Evolutionary conservation across 805 yeast genomes (phyloP).

Genomic region (Candida dajiaensis): DNA sequence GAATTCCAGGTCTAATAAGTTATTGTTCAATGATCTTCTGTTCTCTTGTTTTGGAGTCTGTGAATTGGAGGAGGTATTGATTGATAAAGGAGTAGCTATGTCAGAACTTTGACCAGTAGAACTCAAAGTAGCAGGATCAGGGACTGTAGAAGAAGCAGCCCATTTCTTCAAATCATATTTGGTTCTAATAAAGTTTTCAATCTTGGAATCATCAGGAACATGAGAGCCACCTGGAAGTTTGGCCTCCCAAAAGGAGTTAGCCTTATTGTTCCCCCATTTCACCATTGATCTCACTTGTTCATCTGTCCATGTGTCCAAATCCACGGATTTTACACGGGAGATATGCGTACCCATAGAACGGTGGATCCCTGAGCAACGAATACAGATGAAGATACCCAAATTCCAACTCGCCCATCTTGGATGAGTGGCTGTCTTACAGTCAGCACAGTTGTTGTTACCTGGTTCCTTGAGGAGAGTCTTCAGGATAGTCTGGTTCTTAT

Average conservation of each 20-base stretch:
- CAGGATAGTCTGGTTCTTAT: constrained; percentile 42
- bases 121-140: constrained; percentile 42
- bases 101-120: background rate
- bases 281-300: constrained; percentile 81
- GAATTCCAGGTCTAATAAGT: constrained; percentile 26
- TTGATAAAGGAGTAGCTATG: background rate
- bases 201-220: constrained; percentile 75
- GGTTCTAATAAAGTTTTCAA: constrained; percentile 85
- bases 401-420: constrained; percentile 99
- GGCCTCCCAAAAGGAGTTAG: constrained; percentile 82
- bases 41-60: constrained; percentile 13
- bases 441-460: constrained; percentile 78
- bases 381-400: constrained; percentile 87
- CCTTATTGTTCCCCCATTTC: constrained; percentile 77
- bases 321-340: constrained; percentile 87
- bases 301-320: constrained; percentile 94
- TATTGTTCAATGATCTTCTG: constrained; percentile 12
- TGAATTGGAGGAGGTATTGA: background rate
- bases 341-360: constrained; percentile 95
- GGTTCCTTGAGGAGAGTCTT: constrained; percentile 71
- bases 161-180: constrained; percentile 90
- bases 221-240: constrained; percentile 59
- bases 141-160: constrained; percentile 52
- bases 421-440: constrained; percentile 82
- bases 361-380: constrained; percentile 93